These are phyloP conservation scores for Aspergillus terreus DNA, from an alignment of 2,329 filamentous ascomycete genomes.

Conservation along the genomic window DNA sequence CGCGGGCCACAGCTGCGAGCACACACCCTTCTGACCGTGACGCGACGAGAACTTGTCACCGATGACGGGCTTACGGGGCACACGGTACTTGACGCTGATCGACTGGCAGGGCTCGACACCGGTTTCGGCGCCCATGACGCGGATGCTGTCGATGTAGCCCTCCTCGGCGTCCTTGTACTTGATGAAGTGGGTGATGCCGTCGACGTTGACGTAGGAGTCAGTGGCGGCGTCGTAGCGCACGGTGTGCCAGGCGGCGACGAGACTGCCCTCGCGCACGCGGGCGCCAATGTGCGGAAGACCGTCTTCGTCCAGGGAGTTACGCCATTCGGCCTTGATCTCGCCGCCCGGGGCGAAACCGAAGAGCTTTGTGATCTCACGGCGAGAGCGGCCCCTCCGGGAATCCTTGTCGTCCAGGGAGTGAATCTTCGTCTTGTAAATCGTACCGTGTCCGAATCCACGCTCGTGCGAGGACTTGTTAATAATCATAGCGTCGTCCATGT, in stretches of 20 bases:
- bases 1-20: slow-evolving; percentile 90
- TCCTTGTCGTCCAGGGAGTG: slow-evolving; percentile 77
- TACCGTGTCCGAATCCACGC: slow-evolving; percentile 90
- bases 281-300: slow-evolving; percentile 79
- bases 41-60: slow-evolving; percentile 99
- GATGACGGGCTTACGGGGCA: slow-evolving; percentile 86
- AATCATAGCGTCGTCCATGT: slow-evolving; percentile 99
- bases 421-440: slow-evolving; percentile 97
- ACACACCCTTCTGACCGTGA: slow-evolving; percentile 97
- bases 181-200: slow-evolving; percentile 80
- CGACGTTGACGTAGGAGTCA: slow-evolving; percentile 75
- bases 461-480: slow-evolving; percentile 97
- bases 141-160: slow-evolving; percentile 88
- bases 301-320: slow-evolving; percentile 76
- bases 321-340: slow-evolving; percentile 66
- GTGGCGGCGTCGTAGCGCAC: slow-evolving; percentile 71
- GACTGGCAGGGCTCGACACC: slow-evolving; percentile 81
- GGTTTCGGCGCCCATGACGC: slow-evolving; percentile 79
- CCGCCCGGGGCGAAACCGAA: slow-evolving; percentile 87
- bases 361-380: slow-evolving; percentile 70
- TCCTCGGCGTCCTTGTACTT: slow-evolving; percentile 92
- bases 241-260: slow-evolving; percentile 84
- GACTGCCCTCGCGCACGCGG: slow-evolving; percentile 73
- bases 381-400: slow-evolving; percentile 60
- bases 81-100: slow-evolving; percentile 86